A percentile compares a stretch with the other conserved stretches of the same genome.
phyloP scores from a whole-genome alignment of 306 rosid species.

The Cicer chorassanicum region DNA sequence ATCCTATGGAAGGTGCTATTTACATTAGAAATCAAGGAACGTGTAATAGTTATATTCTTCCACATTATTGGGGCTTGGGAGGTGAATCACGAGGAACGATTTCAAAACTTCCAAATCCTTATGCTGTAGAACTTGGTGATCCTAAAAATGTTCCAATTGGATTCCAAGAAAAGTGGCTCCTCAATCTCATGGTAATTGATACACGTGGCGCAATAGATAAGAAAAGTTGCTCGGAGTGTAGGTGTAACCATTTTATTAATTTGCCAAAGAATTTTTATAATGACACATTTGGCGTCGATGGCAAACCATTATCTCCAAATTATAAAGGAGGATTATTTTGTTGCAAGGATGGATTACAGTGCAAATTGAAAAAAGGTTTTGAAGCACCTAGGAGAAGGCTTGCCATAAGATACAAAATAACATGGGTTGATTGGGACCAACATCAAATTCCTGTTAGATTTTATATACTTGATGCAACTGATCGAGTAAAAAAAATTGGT shows the following conservation, averaged over 20 bases:
- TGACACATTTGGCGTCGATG: neutral
- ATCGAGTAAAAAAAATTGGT: neutral
- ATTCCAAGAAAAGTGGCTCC: constrained; percentile 15
- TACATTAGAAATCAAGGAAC: neutral
- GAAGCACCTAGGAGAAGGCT: neutral
- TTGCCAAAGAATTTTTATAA: constrained; percentile 28
- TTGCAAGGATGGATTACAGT: neutral
- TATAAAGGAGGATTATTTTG: constrained; percentile 44
- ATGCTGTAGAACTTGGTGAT: constrained; percentile 8
- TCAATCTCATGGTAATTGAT: constrained; percentile 14
- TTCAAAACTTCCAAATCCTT: constrained; percentile 8
- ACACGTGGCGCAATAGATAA: constrained; percentile 2
- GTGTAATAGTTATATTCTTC: neutral
- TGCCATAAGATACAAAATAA: neutral
- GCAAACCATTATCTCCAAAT: neutral
- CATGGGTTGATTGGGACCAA: constrained; percentile 24
- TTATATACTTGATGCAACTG: constrained; percentile 25
- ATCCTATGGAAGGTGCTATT: neutral
- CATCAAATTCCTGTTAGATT: constrained; percentile 16
- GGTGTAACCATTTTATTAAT: neutral
- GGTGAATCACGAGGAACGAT: neutral
- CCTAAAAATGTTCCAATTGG: constrained; percentile 45
- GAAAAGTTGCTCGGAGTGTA: neutral
- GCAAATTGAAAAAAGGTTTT: constrained; percentile 17
- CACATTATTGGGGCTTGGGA: constrained; percentile 1